Evolutionary conservation across 2,329 filamentous ascomycete species (phyloP), one percentile per base, ranked within the genome.

Genomic region (Penicillium aurantiogriseum): DNA sequence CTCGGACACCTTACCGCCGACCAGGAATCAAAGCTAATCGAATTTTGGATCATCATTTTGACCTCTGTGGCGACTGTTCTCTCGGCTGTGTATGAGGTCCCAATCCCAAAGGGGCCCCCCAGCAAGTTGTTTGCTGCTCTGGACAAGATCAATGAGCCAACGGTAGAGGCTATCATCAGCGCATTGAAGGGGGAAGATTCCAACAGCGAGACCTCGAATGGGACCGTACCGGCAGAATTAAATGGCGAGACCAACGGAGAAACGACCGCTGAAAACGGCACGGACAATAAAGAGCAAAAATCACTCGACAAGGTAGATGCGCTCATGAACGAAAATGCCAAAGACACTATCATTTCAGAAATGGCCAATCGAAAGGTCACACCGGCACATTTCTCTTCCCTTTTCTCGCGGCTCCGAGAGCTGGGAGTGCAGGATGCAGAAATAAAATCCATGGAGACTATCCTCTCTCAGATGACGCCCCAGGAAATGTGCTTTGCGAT

Each of bases 1-100:
- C 85, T 91, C 49, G 90, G 90, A 58, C 95, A 90, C 65, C 81
- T 97, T 53, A 96, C 91, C 6, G 74, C 85, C 2, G 91, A 95
- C 58, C 86, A 97, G 76, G 91, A 96, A 66, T 84, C 84, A 59
- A 96, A 94, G 77, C 79, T 97, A 58, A 89, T 88, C 67, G 88
- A 94, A 72, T 82, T 97, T 63, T 97, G 93, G 93, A 77, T 81
- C 15, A 80, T 86, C 7, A 36, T 66, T 3, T 63, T 67, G 21
- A 60, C 59, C 7, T 60, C 61, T 13, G 57, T 57, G 17, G 58
- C 65, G 5, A 65, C 59, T n/a, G 52, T 67, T 1, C 29, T 67
- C 3, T 63, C 65, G 2, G 54, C 62, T 2, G 59, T 67, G 1
- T 66, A 65, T 25, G 56, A 83, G 88, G 43, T 36, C n/a, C 44